A percentile compares a stretch with the other conserved stretches of the same genome.
Evolutionary conservation across 768 basidiomycete species (phyloP).

Genomic region (Tulasnella sp.): DNA sequence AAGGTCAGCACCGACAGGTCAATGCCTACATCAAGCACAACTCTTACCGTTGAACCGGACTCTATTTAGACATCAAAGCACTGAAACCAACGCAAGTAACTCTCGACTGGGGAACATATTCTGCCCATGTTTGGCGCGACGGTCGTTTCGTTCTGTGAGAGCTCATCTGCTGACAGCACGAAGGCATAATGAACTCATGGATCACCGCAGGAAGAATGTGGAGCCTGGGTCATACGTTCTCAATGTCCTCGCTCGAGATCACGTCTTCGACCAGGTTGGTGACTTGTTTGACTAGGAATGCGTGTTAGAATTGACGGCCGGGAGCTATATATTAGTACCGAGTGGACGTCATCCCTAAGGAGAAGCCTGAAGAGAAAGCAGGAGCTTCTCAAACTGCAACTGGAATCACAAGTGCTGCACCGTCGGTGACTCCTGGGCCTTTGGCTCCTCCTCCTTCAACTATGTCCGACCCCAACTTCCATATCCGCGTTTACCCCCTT

Average conservation of each 20-base stretch:
- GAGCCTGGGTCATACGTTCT: constrained; percentile 13
- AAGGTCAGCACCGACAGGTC: background rate
- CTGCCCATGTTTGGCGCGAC: constrained; percentile 2
- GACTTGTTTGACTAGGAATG: background rate
- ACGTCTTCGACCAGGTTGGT: constrained; percentile 13
- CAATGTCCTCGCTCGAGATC: constrained; percentile 13
- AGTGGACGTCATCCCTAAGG: background rate
- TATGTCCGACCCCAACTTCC: background rate
- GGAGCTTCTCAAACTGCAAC: background rate
- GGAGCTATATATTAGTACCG: background rate
- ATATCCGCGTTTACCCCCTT: constrained; percentile 1
- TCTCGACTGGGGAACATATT: constrained; percentile 11
- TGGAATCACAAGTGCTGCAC: background rate
- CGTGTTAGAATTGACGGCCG: background rate
- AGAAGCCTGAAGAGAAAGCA: background rate
- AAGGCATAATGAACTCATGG: no score
- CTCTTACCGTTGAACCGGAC: background rate
- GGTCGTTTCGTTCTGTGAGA: constrained; percentile 12
- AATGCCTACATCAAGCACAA: background rate
- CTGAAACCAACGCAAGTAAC: constrained; percentile 8
- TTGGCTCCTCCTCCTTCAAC: background rate
- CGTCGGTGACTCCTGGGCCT: background rate
- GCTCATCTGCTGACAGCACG: background rate
- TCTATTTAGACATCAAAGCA: background rate
- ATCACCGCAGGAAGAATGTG: background rate